Percentiles rank a stretch among this genome's conserved stretches.
Conservation (phyloP, 1,284 basidiomycete species). For the Puccinia brachypodii region DNA sequence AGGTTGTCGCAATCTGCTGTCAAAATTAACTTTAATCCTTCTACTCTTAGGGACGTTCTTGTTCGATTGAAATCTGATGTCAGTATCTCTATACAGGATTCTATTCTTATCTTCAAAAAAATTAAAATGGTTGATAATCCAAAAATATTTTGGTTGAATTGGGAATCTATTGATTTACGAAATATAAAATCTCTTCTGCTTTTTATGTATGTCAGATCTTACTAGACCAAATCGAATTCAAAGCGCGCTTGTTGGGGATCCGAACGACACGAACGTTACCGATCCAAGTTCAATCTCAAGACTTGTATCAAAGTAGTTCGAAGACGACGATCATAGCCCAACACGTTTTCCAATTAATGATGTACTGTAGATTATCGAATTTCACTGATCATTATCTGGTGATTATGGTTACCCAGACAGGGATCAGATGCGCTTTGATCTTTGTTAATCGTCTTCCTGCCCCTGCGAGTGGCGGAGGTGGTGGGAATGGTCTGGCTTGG, state of each 20-base stretch:
- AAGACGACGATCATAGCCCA: neutral
- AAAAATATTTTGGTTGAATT: too few species aligned
- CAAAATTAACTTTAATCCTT: conserved; percentile 38
- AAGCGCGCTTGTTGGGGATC: conserved; percentile 18
- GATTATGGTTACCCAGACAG: conserved; percentile 31
- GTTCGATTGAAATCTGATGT: conserved; percentile 40
- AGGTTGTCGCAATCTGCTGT: neutral
- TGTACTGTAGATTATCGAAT: conserved; percentile 26
- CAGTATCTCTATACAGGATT: neutral
- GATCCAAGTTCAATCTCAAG: too few species aligned
- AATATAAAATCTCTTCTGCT: too few species aligned
- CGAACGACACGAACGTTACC: conserved; percentile 32
- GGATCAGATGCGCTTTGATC: conserved; percentile 26
- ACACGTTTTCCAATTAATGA: conserved; percentile 18
- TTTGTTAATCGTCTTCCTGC: conserved; percentile 24
- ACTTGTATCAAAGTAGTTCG: too few species aligned
- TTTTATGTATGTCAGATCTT: conserved; percentile 17
- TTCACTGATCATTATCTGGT: conserved; percentile 34
- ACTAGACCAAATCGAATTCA: conserved; percentile 38
- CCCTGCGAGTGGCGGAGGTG: neutral
- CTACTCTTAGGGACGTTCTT: conserved; percentile 22
- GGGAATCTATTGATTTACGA: too few species aligned
- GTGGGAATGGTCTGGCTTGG: neutral
- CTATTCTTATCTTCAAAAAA: neutral
- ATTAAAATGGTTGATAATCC: too few species aligned